Conservation (phyloP, 1,139 yeast species). For the Yamadazyma blattariae region DNA sequence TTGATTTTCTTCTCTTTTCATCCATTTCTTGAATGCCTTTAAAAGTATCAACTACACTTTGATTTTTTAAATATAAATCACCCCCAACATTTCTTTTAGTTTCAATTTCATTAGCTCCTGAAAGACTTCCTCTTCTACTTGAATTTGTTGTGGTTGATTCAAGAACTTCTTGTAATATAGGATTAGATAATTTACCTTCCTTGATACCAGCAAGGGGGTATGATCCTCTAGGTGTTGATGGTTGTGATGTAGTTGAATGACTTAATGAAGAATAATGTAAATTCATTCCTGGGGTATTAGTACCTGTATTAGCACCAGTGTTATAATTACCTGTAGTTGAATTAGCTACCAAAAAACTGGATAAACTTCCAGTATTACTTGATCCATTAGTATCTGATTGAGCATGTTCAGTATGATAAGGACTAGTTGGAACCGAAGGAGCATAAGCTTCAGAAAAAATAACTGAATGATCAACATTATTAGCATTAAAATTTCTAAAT, state of each 20-base stretch:
- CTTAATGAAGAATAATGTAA: background rate
- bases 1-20: slow-evolving; percentile 42
- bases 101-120: slow-evolving; percentile 43
- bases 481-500: slow-evolving; percentile 10
- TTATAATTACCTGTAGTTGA: no score
- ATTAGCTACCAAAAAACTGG: no score
- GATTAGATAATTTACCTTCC: slow-evolving; percentile 27
- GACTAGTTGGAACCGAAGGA: background rate
- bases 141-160: slow-evolving; percentile 25
- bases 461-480: slow-evolving; percentile 25
- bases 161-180: slow-evolving; percentile 33
- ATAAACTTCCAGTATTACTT: background rate
- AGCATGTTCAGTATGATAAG: slow-evolving; percentile 8
- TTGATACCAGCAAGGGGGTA: slow-evolving; percentile 32
- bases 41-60: slow-evolving; percentile 49
- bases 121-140: slow-evolving; percentile 35
- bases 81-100: slow-evolving; percentile 56
- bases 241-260: background rate
- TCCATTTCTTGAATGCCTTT: slow-evolving; percentile 48
- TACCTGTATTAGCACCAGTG: background rate
- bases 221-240: slow-evolving; percentile 16
- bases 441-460: slow-evolving; percentile 33
- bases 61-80: slow-evolving; percentile 48
- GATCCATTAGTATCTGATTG: slow-evolving; percentile 3
- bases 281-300: background rate